Base-by-base conservation (phyloP, 129 eudicot genomes). In the Flaveria trinervia region DNA sequence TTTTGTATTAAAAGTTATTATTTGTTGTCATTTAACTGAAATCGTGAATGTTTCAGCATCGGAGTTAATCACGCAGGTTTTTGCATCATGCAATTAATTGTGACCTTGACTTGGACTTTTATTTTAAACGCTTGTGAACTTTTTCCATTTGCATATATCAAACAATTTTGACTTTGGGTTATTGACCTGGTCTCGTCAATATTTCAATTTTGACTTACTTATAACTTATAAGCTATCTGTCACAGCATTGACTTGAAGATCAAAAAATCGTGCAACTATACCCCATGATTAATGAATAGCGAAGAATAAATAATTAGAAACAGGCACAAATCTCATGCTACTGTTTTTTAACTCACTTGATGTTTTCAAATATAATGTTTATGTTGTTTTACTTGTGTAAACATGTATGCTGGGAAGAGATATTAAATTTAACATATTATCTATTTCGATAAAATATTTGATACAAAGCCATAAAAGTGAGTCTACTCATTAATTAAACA, bases 91-190 rank as follows among this genome's bases (percentile, higher is more conserved):
- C 80, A 13, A 15, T 22, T 6, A 13, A 15, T 22, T 6, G 23
- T 66, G 80, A 66, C 66, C 68, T 77, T 77, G 81, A 77, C 80
- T 76, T 76, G 73, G 73, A 76, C 81, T 67, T 77, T 77, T 18
- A 68, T 77, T 67, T 54, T 28, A 25, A 52, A 18, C 9, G 68
- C 81, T 52, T 77, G 68, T 67, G 81, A 67, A 52, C 55, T 56
- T 39, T 12, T 73, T 5, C 30, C 9, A 2, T 36, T 50, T 65
- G 64, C 52, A 51, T 36, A 36, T 5, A 36, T 64, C 68, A 30
- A 7, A 22, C 26, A 66, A 20, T 52, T 18, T 77, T 67, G 68
- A 77, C 80, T 66, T 76, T 77, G 36, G 1, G 68, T 20, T 17
- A 18, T 65, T 77, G 81, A 77, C 66, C 9, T 8, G 15, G 57